These are phyloP conservation scores for Suhomyces bokatorum DNA, from an alignment of 1,139 yeast genomes.

Conservation along the genomic window DNA sequence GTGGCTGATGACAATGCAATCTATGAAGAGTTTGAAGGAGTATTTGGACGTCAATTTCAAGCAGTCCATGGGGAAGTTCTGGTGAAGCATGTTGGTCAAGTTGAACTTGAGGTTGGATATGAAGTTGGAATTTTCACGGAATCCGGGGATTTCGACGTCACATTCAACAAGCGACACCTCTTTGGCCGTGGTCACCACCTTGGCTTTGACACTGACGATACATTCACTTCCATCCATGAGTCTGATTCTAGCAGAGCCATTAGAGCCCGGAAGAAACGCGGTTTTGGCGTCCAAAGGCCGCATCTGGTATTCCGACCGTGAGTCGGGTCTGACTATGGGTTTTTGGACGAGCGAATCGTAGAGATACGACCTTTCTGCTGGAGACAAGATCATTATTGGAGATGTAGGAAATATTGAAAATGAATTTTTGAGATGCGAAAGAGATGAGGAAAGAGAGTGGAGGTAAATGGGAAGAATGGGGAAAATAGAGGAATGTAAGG, in stretches of 20 bases:
- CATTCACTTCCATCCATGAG: constrained; percentile 91
- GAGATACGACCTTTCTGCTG: constrained; percentile 81
- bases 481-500: neutral
- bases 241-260: constrained; percentile 88
- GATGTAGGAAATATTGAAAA: neutral
- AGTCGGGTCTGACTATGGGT: constrained; percentile 81
- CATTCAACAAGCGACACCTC: constrained; percentile 57
- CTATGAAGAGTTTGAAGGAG: constrained; percentile 74
- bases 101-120: constrained; percentile 59
- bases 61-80: constrained; percentile 47
- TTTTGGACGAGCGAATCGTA: constrained; percentile 64
- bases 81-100: constrained; percentile 47
- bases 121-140: constrained; percentile 67
- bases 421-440: constrained; percentile 5
- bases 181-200: constrained; percentile 62
- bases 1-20: constrained; percentile 71
- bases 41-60: constrained; percentile 71
- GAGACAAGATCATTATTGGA: constrained; percentile 64
- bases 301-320: constrained; percentile 69
- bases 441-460: neutral
- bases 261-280: constrained; percentile 78
- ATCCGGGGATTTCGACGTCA: constrained; percentile 74
- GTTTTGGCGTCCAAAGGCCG: constrained; percentile 85
- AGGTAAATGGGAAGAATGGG: neutral
- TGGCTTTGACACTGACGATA: constrained; percentile 83